These are phyloP conservation scores for Caryopteris hybrid DNA, from an alignment of 305 asterid genomes.

Conservation along the genomic window DNA sequence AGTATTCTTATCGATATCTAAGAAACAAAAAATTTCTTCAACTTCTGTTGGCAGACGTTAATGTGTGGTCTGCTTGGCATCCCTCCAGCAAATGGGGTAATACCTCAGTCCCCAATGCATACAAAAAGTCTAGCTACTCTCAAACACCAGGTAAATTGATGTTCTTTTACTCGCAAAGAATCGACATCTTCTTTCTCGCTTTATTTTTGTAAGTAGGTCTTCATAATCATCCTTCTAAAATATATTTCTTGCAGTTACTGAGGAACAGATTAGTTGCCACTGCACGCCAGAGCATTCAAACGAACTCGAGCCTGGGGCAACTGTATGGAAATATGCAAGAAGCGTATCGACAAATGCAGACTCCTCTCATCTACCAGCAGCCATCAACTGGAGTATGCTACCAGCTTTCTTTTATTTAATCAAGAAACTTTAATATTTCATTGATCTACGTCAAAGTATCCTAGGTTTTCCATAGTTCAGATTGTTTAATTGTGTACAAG, in stretches of 20 bases:
- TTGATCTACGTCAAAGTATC: no score
- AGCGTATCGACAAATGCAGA: conserved; percentile 86
- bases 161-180: not conserved
- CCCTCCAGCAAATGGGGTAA: conserved; percentile 91
- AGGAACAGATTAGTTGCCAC: conserved; percentile 67
- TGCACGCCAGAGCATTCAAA: conserved; percentile 65
- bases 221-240: not conserved
- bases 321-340: conserved; percentile 89
- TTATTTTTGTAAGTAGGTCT: no score
- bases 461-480: no score
- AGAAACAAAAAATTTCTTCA: not conserved
- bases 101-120: conserved; percentile 97
- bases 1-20: not conserved
- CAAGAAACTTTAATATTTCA: no score
- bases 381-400: conserved; percentile 52
- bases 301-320: conserved; percentile 74
- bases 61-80: conserved; percentile 90
- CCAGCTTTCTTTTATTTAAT: not conserved
- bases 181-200: not conserved
- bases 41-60: conserved; percentile 45
- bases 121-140: conserved; percentile 91
- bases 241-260: conserved; percentile 47
- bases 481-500: no score
- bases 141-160: conserved; percentile 71
- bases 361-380: conserved; percentile 75